Percentiles rank a stretch among this genome's conserved stretches.
phyloP scores from a whole-genome alignment of 1,139 yeast species.

The Scheffersomyces segobiensis region DNA sequence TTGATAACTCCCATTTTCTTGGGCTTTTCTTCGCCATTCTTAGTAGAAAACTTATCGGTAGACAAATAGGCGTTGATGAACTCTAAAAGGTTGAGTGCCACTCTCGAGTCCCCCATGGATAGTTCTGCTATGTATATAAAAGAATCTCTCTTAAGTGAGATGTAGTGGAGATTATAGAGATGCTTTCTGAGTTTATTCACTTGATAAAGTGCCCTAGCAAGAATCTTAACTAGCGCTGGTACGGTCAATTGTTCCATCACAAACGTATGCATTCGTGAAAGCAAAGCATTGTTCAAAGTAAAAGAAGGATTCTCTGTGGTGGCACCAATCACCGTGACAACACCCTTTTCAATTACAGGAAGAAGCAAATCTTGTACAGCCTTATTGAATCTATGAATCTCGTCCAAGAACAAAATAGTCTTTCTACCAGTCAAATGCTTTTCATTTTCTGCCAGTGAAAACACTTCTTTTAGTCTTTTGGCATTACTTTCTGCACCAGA shows the following conservation, averaged over 20 bases:
- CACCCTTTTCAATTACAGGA: conserved; percentile 71
- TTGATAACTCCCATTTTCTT: conserved; percentile 28
- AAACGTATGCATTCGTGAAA: conserved; percentile 87
- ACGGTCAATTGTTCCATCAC: conserved; percentile 64
- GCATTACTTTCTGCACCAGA: conserved; percentile 84
- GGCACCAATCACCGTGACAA: conserved; percentile 78
- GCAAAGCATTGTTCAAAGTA: conserved; percentile 79
- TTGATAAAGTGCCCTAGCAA: conserved; percentile 62
- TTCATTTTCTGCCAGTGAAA: conserved; percentile 74
- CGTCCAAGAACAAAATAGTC: conserved; percentile 86
- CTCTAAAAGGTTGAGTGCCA: conserved; percentile 75
- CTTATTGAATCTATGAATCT: conserved; percentile 87
- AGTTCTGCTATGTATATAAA: conserved; percentile 70
- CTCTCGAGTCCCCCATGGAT: conserved; percentile 89
- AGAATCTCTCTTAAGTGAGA: conserved; percentile 57
- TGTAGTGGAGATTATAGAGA: conserved; percentile 38
- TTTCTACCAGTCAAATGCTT: conserved; percentile 61
- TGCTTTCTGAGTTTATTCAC: conserved; percentile 58
- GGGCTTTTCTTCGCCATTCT: conserved; percentile 17
- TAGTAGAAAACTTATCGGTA: conserved; percentile 26
- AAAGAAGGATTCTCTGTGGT: conserved; percentile 98
- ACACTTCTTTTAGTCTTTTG: conserved; percentile 67
- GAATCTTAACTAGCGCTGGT: conserved; percentile 57
- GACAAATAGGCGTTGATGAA: conserved; percentile 45
- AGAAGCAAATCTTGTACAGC: conserved; percentile 85